Percentiles rank a stretch among this genome's conserved stretches.
phyloP scores from a whole-genome alignment of 768 basidiomycete genomes.

The Tricholoma hemisulphureum region DNA sequence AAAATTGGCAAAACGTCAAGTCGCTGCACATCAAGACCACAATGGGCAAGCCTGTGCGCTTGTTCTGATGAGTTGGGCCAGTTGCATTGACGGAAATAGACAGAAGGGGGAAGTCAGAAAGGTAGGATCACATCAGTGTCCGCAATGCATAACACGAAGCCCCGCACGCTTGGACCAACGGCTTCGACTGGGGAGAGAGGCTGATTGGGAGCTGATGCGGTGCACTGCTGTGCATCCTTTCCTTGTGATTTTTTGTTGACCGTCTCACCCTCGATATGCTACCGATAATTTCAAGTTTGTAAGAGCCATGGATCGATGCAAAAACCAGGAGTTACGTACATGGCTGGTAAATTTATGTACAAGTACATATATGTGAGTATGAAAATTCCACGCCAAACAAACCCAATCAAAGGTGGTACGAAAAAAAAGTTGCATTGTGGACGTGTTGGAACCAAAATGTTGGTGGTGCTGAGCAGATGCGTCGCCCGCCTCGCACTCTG shows the following conservation, averaged over 20 bases:
- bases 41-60: constrained; percentile 97
- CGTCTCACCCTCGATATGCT: neutral
- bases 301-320: no score
- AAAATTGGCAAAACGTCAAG: constrained; percentile 99
- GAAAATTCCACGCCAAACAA: no score
- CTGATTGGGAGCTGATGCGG: constrained; percentile 89
- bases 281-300: no score
- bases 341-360: no score
- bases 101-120: neutral
- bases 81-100: neutral
- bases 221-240: constrained; percentile 16
- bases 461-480: no score
- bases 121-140: constrained; percentile 17
- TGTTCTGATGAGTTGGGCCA: constrained; percentile 59
- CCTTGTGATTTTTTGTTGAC: neutral
- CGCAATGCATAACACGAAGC: constrained; percentile 92
- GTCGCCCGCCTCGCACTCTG: no score
- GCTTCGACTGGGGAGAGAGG: constrained; percentile 55
- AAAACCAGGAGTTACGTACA: no score
- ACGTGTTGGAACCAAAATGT: no score
- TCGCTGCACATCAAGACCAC: constrained; percentile 98
- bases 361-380: no score
- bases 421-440: no score
- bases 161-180: constrained; percentile 99
- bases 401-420: no score